These are phyloP conservation scores for Rhizopogon roseolus DNA, from an alignment of 768 basidiomycete species.

Conservation along the genomic window DNA sequence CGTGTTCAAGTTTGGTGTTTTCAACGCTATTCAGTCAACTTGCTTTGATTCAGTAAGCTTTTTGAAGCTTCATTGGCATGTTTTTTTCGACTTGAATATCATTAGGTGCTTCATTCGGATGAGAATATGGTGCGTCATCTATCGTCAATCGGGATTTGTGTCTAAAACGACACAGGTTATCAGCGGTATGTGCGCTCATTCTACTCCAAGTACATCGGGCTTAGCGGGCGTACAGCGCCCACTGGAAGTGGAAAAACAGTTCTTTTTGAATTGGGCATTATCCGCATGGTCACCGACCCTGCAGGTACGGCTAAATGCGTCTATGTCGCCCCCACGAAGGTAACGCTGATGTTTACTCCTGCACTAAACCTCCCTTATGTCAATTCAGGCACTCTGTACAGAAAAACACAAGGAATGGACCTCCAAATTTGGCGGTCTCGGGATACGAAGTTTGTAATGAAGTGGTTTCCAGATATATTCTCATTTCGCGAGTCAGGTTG, in stretches of 20 bases:
- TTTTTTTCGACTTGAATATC: neutral
- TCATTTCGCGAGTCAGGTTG: constrained; percentile 46
- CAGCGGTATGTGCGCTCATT: constrained; percentile 44
- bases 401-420: constrained; percentile 86
- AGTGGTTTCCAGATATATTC: neutral
- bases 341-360: constrained; percentile 17
- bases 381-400: constrained; percentile 71
- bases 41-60: constrained; percentile 70
- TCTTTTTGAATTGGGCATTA: constrained; percentile 87
- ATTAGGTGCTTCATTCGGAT: constrained; percentile 51
- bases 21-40: constrained; percentile 87
- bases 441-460: constrained; percentile 60
- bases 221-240: constrained; percentile 53
- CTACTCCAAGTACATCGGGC: constrained; percentile 4
- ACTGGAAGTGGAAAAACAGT: constrained; percentile 97
- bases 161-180: constrained; percentile 48
- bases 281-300: constrained; percentile 58
- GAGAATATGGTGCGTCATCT: constrained; percentile 57
- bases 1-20: constrained; percentile 84
- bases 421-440: constrained; percentile 69
- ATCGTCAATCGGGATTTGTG: neutral
- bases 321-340: constrained; percentile 94
- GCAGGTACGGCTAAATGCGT: constrained; percentile 59
- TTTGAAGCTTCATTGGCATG: neutral
- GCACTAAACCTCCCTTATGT: neutral